These are phyloP conservation scores for Cichorium intybus DNA, from an alignment of 140 eudicot genomes.

Conservation along the genomic window DNA sequence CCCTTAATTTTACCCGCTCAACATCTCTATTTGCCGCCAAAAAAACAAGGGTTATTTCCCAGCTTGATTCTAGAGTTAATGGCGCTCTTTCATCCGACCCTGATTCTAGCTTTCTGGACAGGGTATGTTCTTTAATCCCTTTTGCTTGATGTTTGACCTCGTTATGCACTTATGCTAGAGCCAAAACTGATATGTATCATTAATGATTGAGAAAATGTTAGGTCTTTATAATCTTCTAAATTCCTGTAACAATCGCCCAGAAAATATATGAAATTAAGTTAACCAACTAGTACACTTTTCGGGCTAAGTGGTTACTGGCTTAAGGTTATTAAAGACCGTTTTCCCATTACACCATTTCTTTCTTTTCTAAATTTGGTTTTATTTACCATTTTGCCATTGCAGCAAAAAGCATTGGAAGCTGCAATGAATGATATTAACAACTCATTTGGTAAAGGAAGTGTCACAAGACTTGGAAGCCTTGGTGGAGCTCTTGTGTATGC, in stretches of 20 bases:
- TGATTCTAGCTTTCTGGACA: slow-evolving; percentile 71
- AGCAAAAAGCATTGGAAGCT: slow-evolving; percentile 98
- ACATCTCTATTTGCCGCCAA: slow-evolving; percentile 43
- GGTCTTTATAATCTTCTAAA: too few relatives aligned
- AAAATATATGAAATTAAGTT: too few relatives aligned
- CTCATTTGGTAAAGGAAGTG: slow-evolving; percentile 98
- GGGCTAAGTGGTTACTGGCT: neutral
- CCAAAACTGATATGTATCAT: neutral
- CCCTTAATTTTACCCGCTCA: slow-evolving; percentile 25
- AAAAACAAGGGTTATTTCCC: slow-evolving; percentile 50
- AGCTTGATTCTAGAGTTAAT: slow-evolving; percentile 69
- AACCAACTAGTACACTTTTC: too few relatives aligned
- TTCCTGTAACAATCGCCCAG: too few relatives aligned
- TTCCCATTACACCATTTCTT: neutral
- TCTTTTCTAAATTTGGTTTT: neutral
- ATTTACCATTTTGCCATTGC: slow-evolving; percentile 19
- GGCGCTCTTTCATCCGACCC: slow-evolving; percentile 76
- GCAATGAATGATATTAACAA: slow-evolving; percentile 96
- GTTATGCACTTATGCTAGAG: neutral
- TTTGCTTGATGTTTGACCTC: neutral
- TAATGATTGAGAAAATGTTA: neutral
- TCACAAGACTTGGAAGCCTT: slow-evolving; percentile 96
- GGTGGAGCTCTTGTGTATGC: slow-evolving; percentile 99
- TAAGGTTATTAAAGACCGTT: too few relatives aligned
- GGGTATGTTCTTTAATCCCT: slow-evolving; percentile 41